phyloP scores from a whole-genome alignment of 2,329 filamentous ascomycete genomes.

The Colletotrichum brevisporum region DNA sequence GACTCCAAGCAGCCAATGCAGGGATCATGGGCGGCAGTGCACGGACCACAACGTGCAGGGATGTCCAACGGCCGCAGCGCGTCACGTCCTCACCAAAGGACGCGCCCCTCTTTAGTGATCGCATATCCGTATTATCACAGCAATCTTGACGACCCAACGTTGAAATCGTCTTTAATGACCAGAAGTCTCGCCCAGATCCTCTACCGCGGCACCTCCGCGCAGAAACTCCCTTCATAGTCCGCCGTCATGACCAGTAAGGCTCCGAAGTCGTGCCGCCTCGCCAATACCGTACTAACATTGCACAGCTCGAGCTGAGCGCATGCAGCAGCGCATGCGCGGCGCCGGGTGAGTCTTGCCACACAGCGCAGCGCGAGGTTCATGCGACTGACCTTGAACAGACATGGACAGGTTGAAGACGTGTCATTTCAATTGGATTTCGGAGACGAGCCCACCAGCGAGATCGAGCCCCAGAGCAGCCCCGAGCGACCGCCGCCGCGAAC shows the following conservation, averaged over 20 bases:
- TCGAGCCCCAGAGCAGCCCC: constrained; percentile 31
- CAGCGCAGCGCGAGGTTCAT: constrained; percentile 2
- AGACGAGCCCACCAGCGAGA: constrained; percentile 41
- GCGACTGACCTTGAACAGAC: constrained; percentile 51
- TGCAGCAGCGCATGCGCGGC: constrained; percentile 76
- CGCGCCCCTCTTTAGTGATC: constrained; percentile 26
- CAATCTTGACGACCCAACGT: neutral
- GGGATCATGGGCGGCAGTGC: neutral
- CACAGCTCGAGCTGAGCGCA: constrained; percentile 71
- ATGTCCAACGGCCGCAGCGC: neutral
- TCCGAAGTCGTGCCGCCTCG: constrained; percentile 10
- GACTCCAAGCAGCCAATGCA: neutral
- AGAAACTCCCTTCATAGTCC: neutral
- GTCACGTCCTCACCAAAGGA: constrained; percentile 2
- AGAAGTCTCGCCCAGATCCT: neutral
- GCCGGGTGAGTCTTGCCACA: constrained; percentile 65
- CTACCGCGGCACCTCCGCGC: neutral
- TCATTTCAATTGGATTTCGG: constrained; percentile 67
- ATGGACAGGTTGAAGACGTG: constrained; percentile 71
- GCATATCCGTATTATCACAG: neutral
- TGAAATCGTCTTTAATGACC: constrained; percentile 6
- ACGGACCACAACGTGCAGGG: constrained; percentile 4
- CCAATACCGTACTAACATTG: constrained; percentile 27
- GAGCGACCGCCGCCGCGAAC: constrained; percentile 34
- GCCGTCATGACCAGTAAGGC: constrained; percentile 53